Percentiles rank a stretch among this genome's conserved stretches.
Evolutionary conservation across 2,329 filamentous ascomycete genomes (phyloP).

Genomic region (Coleophoma cylindrospora): DNA sequence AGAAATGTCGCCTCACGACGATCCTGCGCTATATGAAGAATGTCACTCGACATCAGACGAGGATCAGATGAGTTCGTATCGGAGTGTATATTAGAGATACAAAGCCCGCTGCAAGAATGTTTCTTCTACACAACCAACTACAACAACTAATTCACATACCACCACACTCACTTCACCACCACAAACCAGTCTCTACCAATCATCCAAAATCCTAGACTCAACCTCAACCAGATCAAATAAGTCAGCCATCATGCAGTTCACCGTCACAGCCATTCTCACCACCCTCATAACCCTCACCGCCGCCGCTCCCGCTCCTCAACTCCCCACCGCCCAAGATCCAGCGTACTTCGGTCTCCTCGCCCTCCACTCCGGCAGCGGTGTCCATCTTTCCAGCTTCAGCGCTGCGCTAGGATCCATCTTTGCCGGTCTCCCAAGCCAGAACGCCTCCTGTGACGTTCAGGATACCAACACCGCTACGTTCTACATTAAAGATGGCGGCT

Average conservation of each 20-base stretch:
- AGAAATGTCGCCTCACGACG: neutral
- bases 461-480: constrained; percentile 42
- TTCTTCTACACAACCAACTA: neutral
- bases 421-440: constrained; percentile 37
- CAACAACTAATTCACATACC: neutral
- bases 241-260: constrained; percentile 16
- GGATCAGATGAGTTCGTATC: neutral
- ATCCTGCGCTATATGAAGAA: neutral
- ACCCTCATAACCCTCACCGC: constrained; percentile 28
- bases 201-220: neutral
- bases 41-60: neutral
- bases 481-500: constrained; percentile 37
- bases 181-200: neutral
- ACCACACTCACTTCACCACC: neutral
- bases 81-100: neutral
- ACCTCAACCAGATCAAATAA: neutral
- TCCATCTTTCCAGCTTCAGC: constrained; percentile 41
- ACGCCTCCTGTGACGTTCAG: constrained; percentile 40
- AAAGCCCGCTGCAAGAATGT: neutral
- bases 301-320: constrained; percentile 21
- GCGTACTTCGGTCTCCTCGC: constrained; percentile 42
- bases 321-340: constrained; percentile 20
- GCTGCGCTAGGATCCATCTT: constrained; percentile 40
- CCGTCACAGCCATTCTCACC: constrained; percentile 14
- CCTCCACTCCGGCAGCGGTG: constrained; percentile 40